These are phyloP conservation scores for Aeschynomene evenia DNA, from an alignment of 306 rosid species.

Conservation along the genomic window DNA sequence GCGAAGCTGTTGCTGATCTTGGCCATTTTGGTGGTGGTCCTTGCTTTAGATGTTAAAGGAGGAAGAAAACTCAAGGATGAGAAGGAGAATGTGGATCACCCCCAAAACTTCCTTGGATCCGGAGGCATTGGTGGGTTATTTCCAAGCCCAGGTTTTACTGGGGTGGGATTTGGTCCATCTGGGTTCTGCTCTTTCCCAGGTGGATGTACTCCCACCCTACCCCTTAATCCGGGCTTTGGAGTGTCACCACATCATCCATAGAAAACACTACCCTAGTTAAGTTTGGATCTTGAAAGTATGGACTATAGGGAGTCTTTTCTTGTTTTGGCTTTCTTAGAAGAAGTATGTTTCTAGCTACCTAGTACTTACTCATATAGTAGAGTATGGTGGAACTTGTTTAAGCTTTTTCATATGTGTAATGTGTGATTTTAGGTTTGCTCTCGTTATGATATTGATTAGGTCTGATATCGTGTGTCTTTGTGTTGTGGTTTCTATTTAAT, in stretches of 20 bases:
- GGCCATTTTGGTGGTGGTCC: slow-evolving; percentile 8
- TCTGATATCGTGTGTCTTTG: background rate
- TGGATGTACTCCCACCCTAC: slow-evolving; percentile 27
- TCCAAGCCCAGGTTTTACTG: slow-evolving; percentile 38
- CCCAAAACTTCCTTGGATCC: slow-evolving; percentile 28
- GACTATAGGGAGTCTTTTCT: background rate
- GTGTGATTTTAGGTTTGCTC: background rate
- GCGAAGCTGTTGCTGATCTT: slow-evolving; percentile 9
- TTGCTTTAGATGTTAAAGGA: slow-evolving; percentile 35
- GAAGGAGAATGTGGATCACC: slow-evolving; percentile 20
- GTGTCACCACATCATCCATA: slow-evolving; percentile 30
- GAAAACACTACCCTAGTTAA: background rate
- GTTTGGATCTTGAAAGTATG: background rate
- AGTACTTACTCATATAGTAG: background rate
- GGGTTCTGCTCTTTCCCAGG: slow-evolving; percentile 44
- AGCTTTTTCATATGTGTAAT: background rate
- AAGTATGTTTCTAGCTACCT: background rate
- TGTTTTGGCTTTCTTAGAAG: background rate
- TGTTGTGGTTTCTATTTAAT: background rate
- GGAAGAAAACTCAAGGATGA: slow-evolving; percentile 1
- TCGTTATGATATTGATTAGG: background rate
- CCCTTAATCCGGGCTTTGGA: slow-evolving; percentile 12
- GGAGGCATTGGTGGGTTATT: slow-evolving; percentile 26
- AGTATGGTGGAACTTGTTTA: background rate
- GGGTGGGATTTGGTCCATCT: slow-evolving; percentile 26